These are phyloP conservation scores for Jimgerdemannia flammicorona DNA, from an alignment of 192 early-diverging fungal species.

Conservation along the genomic window DNA sequence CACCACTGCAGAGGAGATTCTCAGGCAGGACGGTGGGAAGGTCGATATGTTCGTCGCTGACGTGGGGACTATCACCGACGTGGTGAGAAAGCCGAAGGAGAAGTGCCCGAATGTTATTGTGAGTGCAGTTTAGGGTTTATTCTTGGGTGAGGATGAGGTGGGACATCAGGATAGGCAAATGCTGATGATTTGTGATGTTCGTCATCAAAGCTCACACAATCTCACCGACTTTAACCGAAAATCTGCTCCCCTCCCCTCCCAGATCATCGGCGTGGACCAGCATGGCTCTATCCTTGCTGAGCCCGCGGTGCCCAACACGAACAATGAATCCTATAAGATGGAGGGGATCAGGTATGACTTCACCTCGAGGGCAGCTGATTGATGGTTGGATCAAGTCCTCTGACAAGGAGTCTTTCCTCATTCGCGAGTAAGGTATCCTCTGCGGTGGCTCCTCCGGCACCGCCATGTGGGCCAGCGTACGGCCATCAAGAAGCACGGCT, in stretches of 20 bases:
- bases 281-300: conserved; percentile 91
- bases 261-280: conserved; percentile 94
- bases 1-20: conserved; percentile 80
- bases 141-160: too few relatives aligned
- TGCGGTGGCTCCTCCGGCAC: conserved; percentile 96
- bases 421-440: conserved; percentile 95
- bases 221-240: too few relatives aligned
- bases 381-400: conserved; percentile 97
- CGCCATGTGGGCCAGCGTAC: conserved; percentile 83
- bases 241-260: neutral
- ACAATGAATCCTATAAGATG: conserved; percentile 76
- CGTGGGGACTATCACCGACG: conserved; percentile 94
- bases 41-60: conserved; percentile 95
- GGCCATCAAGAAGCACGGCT: conserved; percentile 62
- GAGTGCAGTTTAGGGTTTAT: neutral
- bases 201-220: neutral
- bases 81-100: conserved; percentile 95
- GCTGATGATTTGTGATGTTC: neutral
- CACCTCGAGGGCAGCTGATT: conserved; percentile 82
- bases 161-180: too few relatives aligned
- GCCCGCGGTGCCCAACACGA: conserved; percentile 75
- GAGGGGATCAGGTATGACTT: conserved; percentile 99
- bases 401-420: conserved; percentile 95
- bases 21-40: conserved; percentile 76
- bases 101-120: conserved; percentile 76